Percentiles rank a stretch among this genome's conserved stretches.
phyloP scores from a whole-genome alignment of 441 rosid species.

The Biscutella laevigata region DNA sequence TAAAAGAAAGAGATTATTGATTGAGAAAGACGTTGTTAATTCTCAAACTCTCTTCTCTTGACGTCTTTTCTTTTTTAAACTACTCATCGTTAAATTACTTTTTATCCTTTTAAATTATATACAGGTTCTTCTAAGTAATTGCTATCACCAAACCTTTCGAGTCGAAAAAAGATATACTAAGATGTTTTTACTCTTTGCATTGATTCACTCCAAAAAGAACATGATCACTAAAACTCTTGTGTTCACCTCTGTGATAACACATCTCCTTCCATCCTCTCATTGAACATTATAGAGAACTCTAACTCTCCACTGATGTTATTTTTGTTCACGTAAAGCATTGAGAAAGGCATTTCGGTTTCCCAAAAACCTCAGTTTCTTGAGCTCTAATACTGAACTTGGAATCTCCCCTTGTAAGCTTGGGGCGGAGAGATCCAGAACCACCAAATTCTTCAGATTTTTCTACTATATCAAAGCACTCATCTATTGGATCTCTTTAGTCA shows the following conservation, averaged over 20 bases:
- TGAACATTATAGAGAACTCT: constrained; percentile 43
- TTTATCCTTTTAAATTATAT: too few relatives aligned
- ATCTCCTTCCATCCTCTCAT: constrained; percentile 65
- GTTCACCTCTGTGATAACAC: constrained; percentile 41
- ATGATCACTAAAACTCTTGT: constrained; percentile 22
- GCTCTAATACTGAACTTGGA: constrained; percentile 45
- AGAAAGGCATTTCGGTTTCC: constrained; percentile 55
- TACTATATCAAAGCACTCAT: constrained; percentile 50
- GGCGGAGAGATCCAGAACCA: constrained; percentile 55
- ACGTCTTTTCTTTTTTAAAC: too few relatives aligned
- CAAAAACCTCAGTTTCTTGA: constrained; percentile 65
- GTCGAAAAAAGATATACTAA: constrained; percentile 11
- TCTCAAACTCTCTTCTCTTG: too few relatives aligned
- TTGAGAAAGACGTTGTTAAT: too few relatives aligned
- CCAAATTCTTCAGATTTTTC: constrained; percentile 47
- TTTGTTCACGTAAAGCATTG: constrained; percentile 53
- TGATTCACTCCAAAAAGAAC: constrained; percentile 61
- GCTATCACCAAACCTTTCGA: constrained; percentile 30
- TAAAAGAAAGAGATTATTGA: too few relatives aligned
- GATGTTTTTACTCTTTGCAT: constrained; percentile 35
- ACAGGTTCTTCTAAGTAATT: background rate
- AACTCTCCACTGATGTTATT: constrained; percentile 80
- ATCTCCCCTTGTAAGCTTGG: constrained; percentile 50
- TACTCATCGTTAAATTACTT: too few relatives aligned
- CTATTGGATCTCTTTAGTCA: constrained; percentile 43